Evolutionary conservation across 2,329 filamentous ascomycete species (phyloP), one percentile per base, ranked within the genome.

Genomic region (Geosmithia flava): DNA sequence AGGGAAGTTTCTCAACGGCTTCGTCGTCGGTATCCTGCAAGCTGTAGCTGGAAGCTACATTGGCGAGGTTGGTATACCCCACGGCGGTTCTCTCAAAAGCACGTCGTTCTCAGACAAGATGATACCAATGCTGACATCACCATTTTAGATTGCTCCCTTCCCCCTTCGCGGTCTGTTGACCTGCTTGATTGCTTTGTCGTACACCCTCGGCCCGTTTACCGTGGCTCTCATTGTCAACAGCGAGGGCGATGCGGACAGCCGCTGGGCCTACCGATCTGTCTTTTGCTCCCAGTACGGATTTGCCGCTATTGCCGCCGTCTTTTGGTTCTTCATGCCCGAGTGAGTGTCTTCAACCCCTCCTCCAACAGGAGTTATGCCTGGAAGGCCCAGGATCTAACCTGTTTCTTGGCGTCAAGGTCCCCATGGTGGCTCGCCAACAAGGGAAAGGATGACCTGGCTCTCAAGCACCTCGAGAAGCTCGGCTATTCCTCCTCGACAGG

Each of bases 1-100:
- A 23, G 67, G 66, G 16, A 69, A 70, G 50, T 66, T 68, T 48
- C 49, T 69, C 39, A 68, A 69, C 45, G 67, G 66, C 1, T 67
- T 69, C 48, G 62, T 63, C 0, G 56, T 59, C 23, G 60, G 60
- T 41, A 53, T 55, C 13, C 51, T 60, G 11, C 53, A 50, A 0
- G 55, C 58, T 0, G 56, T 60, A 5, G 56, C 55, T 1, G 56
- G 60, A 8, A 58, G 57, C 7, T 62, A 62, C 50, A 57, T 62
- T 27, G 59, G 60, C 48, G 60, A 63, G 56, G 59, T 61, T 47
- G 41, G 55, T 20, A 20, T 17, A 27, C 8, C 23, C 23, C 23
- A 8, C n/a, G n/a, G n/a, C n/a, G n/a, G n/a, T n/a, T n/a, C n/a
- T n/a, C n/a, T n/a, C n/a, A n/a, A n/a, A n/a, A n/a, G n/a, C n/a